Base-by-base conservation (phyloP, 148 eudicot species). In the Heliosperma pusillum region DNA sequence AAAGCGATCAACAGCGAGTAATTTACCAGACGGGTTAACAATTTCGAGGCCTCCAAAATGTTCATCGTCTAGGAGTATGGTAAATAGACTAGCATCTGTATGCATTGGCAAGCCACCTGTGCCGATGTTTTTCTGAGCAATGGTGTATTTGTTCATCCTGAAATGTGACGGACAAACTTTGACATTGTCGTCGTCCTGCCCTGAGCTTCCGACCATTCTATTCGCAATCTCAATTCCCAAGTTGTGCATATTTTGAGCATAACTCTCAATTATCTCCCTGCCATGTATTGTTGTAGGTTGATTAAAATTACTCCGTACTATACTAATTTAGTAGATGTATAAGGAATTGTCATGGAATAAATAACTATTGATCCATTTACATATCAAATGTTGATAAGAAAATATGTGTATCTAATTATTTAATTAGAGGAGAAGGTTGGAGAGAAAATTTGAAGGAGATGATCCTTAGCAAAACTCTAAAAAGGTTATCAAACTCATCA, bases 1-100 rank as follows among this genome's bases (percentile, higher is more conserved):
- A 52, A 70, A 78, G 55, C 88, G 89, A 70, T 92, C 85, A 22
- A 88, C 87, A 2, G 84, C 78, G 42, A 85, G 66, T 64, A 85
- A 87, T 33, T 52, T 56, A 5, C 94, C 91, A 10, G 82, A 79
- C 30, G 80, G 80, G 64, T 80, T 74, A 86, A 89, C 80, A 0
- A 92, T 88, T 76, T 92, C 92, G 47, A 92, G 92, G 7, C 97
- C 97, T 12, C 91, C 86, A 1, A 87, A 78, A 40, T 69, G 63
- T 70, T 89, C 94, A 71, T 89, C 97, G 24, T 92, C 97, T 63
- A 88, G 92, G 33, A 92, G 87, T 12, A 89, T 47, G 1, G 97
- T 89, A 0, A 92, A 83, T 27, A 89, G 88, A 7, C 91, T 85
- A 1, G 92, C 80, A 59, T 92, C 97, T 2, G 94, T 92, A 77